phyloP scores from a whole-genome alignment of 2,329 filamentous ascomycete species.

The Ceratocystis albifundus region DNA sequence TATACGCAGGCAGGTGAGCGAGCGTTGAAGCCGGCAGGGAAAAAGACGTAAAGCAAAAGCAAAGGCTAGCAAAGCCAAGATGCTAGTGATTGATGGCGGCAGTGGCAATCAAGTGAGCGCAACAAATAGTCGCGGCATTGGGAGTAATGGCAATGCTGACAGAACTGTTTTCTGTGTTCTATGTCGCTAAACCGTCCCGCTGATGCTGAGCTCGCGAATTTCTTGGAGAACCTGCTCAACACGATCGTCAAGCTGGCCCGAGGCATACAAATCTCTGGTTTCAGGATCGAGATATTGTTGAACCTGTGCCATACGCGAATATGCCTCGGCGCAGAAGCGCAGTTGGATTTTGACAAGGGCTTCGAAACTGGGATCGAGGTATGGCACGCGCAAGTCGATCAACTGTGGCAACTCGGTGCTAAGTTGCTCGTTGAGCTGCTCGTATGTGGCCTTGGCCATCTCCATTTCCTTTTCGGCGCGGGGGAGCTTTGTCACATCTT shows the following conservation, averaged over 20 bases:
- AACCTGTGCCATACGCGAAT: slow-evolving; percentile 95
- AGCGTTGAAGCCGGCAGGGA: neutral
- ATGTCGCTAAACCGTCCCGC: slow-evolving; percentile 46
- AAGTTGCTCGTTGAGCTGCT: slow-evolving; percentile 93
- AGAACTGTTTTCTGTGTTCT: neutral
- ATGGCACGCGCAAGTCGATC: slow-evolving; percentile 92
- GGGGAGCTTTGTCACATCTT: slow-evolving; percentile 92
- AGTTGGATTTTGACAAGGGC: slow-evolving; percentile 97
- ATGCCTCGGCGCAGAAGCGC: slow-evolving; percentile 94
- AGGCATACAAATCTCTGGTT: slow-evolving; percentile 89
- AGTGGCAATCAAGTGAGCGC: too few relatives aligned
- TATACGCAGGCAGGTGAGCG: neutral
- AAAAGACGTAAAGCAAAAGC: neutral
- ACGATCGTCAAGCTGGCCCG: slow-evolving; percentile 77
- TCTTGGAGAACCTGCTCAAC: slow-evolving; percentile 95
- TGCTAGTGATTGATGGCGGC: too few relatives aligned
- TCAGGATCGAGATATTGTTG: slow-evolving; percentile 96
- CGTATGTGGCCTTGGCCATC: slow-evolving; percentile 84
- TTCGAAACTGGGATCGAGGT: slow-evolving; percentile 93
- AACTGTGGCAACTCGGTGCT: slow-evolving; percentile 86
- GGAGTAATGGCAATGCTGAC: neutral
- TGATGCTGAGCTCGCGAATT: slow-evolving; percentile 93
- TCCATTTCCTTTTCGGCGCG: slow-evolving; percentile 94
- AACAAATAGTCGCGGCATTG: too few relatives aligned
- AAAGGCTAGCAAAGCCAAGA: neutral